Conservation (phyloP, 2,329 filamentous ascomycete species). For the Phaeosphaeria sp. region DNA sequence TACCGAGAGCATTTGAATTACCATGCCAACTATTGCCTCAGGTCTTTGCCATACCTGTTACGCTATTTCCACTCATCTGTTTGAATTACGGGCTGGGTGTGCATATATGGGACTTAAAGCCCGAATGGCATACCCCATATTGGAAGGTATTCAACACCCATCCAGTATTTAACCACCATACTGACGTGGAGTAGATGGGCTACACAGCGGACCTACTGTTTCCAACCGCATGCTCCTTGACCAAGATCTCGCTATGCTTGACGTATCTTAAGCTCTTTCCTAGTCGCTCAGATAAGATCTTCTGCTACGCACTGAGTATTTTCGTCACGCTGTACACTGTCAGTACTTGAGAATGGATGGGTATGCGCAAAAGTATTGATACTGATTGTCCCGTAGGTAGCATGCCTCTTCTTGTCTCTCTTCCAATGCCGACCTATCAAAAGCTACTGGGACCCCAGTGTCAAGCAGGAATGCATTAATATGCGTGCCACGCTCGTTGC, state of each 20-base stretch:
- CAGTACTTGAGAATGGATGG: neutral
- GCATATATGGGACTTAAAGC: constrained; percentile 38
- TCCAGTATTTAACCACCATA: neutral
- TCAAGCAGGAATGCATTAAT: constrained; percentile 34
- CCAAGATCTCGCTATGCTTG: constrained; percentile 38
- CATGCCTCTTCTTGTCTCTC: constrained; percentile 28
- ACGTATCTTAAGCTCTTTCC: constrained; percentile 41
- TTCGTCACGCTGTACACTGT: constrained; percentile 31
- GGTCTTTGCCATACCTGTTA: constrained; percentile 24
- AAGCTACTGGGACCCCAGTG: constrained; percentile 27
- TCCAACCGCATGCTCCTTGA: constrained; percentile 27
- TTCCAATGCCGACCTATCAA: constrained; percentile 34
- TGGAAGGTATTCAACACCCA: constrained; percentile 21
- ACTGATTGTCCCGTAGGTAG: neutral
- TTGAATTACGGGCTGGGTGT: constrained; percentile 28
- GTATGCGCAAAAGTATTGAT: neutral
- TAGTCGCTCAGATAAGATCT: constrained; percentile 25
- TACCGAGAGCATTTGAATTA: neutral
- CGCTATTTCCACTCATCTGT: constrained; percentile 25
- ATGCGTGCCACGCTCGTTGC: constrained; percentile 27
- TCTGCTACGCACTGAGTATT: constrained; percentile 22
- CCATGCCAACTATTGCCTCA: constrained; percentile 8
- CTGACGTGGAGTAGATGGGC: constrained; percentile 19
- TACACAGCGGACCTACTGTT: constrained; percentile 33
- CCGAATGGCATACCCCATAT: constrained; percentile 28